These are phyloP conservation scores for Fragilariopsis cylindrus DNA, from an alignment of 108 stramenopile genomes.

Conservation along the genomic window DNA sequence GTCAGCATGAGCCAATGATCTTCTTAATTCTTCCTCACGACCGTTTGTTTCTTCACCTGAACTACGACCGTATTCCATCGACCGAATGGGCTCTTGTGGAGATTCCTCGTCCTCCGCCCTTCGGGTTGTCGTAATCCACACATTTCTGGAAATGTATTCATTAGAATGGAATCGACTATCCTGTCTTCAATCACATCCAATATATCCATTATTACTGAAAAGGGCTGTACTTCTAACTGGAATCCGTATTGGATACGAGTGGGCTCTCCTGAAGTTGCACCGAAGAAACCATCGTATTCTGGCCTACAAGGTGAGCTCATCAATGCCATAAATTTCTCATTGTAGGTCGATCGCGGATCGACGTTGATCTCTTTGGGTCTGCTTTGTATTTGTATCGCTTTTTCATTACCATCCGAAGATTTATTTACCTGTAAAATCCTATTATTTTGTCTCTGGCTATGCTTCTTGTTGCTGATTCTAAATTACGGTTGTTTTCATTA, in stretches of 20 bases:
- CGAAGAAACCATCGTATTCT: constrained; percentile 44
- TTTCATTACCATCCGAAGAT: background rate
- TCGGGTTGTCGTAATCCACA: constrained; percentile 33
- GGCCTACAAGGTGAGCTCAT: constrained; percentile 43
- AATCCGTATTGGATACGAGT: constrained; percentile 31
- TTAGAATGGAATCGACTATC: constrained; percentile 28
- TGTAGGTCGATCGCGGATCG: constrained; percentile 27
- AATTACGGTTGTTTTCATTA: background rate
- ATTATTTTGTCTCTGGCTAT: background rate
- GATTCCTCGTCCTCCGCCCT: background rate
- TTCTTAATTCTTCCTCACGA: background rate
- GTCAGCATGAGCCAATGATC: background rate
- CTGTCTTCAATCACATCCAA: constrained; percentile 39
- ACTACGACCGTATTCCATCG: background rate
- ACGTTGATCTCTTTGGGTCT: constrained; percentile 38
- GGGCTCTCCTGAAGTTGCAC: constrained; percentile 41
- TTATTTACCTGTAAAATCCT: background rate
- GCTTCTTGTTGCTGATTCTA: background rate
- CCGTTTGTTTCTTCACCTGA: background rate
- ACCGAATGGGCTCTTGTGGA: background rate
- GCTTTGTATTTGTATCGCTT: constrained; percentile 16
- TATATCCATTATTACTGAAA: constrained; percentile 25
- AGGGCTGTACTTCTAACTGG: constrained; percentile 29
- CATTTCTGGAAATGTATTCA: constrained; percentile 27
- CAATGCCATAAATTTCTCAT: constrained; percentile 26